A percentile compares a stretch with the other conserved stretches of the same genome.
Evolutionary conservation across 164 flowering plant species (phyloP).

Genomic region (Aristolochia contorta): DNA sequence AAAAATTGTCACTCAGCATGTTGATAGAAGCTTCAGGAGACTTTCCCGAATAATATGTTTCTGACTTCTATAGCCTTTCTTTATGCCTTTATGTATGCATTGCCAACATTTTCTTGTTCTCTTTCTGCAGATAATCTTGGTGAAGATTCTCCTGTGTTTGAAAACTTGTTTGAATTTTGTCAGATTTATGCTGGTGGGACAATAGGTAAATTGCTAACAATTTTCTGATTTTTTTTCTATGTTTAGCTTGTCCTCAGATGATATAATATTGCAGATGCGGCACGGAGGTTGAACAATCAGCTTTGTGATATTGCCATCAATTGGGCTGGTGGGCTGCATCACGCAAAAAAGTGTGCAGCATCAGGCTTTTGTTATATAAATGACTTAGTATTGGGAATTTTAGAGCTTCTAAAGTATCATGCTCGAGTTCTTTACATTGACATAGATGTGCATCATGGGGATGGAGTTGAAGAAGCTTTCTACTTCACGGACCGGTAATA

Average conservation of each 20-base stretch:
- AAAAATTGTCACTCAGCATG: too few relatives aligned
- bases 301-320: conserved; percentile 96
- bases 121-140: conserved; percentile 75
- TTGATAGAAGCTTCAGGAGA: too few relatives aligned
- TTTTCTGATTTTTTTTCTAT: background rate
- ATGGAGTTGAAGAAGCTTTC: conserved; percentile 99
- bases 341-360: conserved; percentile 96
- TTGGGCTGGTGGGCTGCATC: conserved; percentile 99
- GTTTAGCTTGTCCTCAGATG: background rate
- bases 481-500: conserved; percentile 87
- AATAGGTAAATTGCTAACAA: conserved; percentile 44
- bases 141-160: conserved; percentile 98
- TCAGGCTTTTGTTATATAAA: conserved; percentile 98
- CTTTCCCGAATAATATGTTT: too few relatives aligned
- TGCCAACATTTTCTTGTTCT: background rate
- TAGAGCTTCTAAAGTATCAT: conserved; percentile 91
- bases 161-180: conserved; percentile 90
- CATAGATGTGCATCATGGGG: conserved; percentile 98
- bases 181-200: conserved; percentile 99
- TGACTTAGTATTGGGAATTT: conserved; percentile 89
- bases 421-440: conserved; percentile 90
- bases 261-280: conserved; percentile 61
- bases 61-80: too few relatives aligned
- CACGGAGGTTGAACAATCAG: conserved; percentile 76
- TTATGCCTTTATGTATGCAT: too few relatives aligned